phyloP scores from a whole-genome alignment of 768 basidiomycete species.

The Russula sp. region DNA sequence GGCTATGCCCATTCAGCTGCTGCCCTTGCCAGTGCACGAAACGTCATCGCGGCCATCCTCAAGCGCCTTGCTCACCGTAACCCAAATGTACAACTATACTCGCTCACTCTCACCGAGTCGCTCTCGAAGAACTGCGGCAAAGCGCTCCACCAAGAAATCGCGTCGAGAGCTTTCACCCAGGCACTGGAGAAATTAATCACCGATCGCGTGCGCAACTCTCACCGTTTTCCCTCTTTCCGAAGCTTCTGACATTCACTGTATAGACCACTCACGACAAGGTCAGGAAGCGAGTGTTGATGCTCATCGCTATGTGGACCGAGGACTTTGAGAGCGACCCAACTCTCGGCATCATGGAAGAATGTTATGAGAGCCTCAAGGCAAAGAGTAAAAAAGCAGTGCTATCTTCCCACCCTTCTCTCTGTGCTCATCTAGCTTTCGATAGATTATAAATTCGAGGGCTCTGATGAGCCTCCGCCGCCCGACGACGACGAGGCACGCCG shows the following conservation, averaged over 20 bases:
- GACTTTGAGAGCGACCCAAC: constrained; percentile 77
- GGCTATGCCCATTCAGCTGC: constrained; percentile 3
- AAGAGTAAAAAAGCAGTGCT: constrained; percentile 51
- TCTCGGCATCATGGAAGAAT: constrained; percentile 87
- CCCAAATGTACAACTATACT: constrained; percentile 93
- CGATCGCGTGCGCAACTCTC: constrained; percentile 57
- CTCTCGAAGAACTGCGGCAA: constrained; percentile 87
- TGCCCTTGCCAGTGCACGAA: constrained; percentile 63
- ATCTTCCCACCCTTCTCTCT: not conserved
- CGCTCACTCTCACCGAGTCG: constrained; percentile 80
- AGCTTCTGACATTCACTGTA: not conserved
- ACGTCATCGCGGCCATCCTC: constrained; percentile 74
- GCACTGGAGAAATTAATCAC: constrained; percentile 79
- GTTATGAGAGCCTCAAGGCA: constrained; percentile 69
- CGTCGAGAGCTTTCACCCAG: constrained; percentile 84
- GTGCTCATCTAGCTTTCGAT: not conserved
- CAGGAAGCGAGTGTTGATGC: constrained; percentile 57
- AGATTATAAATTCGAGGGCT: constrained; percentile 69
- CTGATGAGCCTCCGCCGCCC: constrained; percentile 57
- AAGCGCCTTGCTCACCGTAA: constrained; percentile 92
- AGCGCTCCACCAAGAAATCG: constrained; percentile 76
- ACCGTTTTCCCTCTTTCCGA: too few species aligned
- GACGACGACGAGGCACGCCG: constrained; percentile 72
- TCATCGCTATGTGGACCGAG: constrained; percentile 77
- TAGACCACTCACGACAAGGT: constrained; percentile 92